Conservation (phyloP, 495 filamentous ascomycete genomes). For the Lasiosphaeris hirsuta region DNA sequence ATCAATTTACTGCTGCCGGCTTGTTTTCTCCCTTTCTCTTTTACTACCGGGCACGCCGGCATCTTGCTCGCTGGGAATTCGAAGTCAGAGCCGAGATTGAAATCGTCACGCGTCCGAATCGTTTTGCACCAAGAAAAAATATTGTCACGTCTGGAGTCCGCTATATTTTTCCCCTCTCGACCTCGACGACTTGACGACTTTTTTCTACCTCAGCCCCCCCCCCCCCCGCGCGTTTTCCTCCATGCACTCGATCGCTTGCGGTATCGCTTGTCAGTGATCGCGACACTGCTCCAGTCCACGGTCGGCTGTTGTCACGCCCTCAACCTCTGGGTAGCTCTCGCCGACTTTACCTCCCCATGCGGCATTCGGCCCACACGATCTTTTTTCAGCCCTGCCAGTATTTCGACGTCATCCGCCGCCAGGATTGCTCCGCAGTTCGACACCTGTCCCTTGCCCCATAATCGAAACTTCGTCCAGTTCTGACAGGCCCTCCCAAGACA, state of each 20-base stretch:
- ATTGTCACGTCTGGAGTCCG: slow-evolving; percentile 8
- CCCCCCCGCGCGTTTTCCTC: neutral
- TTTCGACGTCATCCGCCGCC: no score
- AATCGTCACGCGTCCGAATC: slow-evolving; percentile 16
- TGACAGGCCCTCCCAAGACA: no score
- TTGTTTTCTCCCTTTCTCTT: slow-evolving; percentile 6
- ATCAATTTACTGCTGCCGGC: slow-evolving; percentile 17
- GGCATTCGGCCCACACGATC: no score
- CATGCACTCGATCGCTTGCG: neutral
- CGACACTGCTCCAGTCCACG: no score
- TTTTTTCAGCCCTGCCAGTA: no score
- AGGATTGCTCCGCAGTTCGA: no score
- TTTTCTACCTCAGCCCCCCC: neutral
- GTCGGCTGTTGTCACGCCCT: no score
- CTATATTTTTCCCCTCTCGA: slow-evolving; percentile 6
- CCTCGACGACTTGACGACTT: neutral
- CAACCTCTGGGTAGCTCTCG: no score
- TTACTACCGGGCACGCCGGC: slow-evolving; percentile 3
- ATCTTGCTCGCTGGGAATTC: neutral
- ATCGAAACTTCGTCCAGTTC: no score
- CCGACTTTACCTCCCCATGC: no score
- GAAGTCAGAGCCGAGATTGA: neutral
- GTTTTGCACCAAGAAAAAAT: neutral
- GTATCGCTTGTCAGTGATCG: no score
- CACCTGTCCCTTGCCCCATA: no score